phyloP scores from a whole-genome alignment of 2,329 filamentous ascomycete species.

The Thelonectria olida region DNA sequence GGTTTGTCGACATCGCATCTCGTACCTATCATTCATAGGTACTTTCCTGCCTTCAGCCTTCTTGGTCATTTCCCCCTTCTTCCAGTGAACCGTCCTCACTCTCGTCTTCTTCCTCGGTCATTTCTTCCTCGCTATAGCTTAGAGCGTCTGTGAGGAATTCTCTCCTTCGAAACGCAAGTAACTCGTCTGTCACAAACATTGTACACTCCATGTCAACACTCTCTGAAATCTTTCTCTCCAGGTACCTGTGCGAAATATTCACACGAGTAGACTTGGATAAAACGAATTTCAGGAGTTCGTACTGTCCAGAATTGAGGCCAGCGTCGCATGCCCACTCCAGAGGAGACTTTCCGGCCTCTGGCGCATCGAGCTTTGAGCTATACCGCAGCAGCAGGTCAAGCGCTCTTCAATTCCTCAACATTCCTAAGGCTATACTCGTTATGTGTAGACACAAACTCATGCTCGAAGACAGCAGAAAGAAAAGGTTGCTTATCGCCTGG shows the following conservation, averaged over 20 bases:
- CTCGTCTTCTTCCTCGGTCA: not conserved
- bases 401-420: not conserved
- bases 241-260: constrained; percentile 6
- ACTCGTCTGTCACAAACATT: too few species aligned
- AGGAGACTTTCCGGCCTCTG: not conserved
- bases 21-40: too few species aligned
- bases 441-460: not conserved
- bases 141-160: too few species aligned
- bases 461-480: constrained; percentile 12
- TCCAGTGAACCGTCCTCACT: not conserved
- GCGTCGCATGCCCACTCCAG: constrained; percentile 17
- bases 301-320: too few species aligned
- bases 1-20: too few species aligned
- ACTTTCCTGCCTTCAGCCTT: too few species aligned
- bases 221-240: not conserved
- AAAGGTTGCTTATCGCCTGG: constrained; percentile 8
- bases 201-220: too few species aligned
- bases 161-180: not conserved
- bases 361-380: constrained; percentile 5
- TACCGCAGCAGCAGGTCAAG: constrained; percentile 14
- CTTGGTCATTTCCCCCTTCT: not conserved
- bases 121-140: too few species aligned
- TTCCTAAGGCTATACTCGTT: not conserved
- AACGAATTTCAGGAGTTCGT: constrained; percentile 9
- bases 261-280: not conserved